Conservation (phyloP, 2,329 filamentous ascomycete genomes). For the Colletotrichum neosansevieriae region DNA sequence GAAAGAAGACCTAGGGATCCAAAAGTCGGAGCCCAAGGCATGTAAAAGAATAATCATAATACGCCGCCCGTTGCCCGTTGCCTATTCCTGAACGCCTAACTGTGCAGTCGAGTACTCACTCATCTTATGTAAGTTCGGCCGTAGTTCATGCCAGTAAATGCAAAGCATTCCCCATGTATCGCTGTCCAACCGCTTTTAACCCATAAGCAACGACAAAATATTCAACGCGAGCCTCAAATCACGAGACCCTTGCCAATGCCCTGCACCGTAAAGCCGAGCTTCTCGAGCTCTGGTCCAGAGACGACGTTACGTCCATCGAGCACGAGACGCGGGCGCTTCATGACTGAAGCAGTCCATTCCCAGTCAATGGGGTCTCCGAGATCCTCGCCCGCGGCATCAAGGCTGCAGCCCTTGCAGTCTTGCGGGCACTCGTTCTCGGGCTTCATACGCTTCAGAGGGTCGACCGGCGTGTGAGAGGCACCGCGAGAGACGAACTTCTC, state of each 20-base stretch:
- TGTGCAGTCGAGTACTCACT: slow-evolving; percentile 28
- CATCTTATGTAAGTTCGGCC: slow-evolving; percentile 24
- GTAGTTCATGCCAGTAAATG: slow-evolving; percentile 19
- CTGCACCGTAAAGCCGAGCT: slow-evolving; percentile 54
- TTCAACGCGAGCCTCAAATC: slow-evolving; percentile 46
- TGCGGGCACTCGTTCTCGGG: slow-evolving; percentile 61
- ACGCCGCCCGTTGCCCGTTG: slow-evolving; percentile 31
- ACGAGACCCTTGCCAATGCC: slow-evolving; percentile 58
- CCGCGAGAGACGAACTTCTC: slow-evolving; percentile 43
- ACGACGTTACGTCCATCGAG: slow-evolving; percentile 42
- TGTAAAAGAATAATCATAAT: not conserved
- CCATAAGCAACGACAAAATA: not conserved
- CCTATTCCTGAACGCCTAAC: slow-evolving; percentile 34
- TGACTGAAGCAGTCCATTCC: slow-evolving; percentile 48
- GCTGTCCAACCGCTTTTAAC: not conserved
- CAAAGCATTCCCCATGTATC: slow-evolving; percentile 7
- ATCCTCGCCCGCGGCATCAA: slow-evolving; percentile 45
- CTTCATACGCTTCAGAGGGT: slow-evolving; percentile 55
- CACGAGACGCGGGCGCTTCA: slow-evolving; percentile 41
- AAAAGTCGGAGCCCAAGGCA: not conserved
- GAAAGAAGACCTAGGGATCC: slow-evolving; percentile 4
- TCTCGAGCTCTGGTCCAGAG: slow-evolving; percentile 40
- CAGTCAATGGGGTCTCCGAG: slow-evolving; percentile 64
- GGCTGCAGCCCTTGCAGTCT: slow-evolving; percentile 61
- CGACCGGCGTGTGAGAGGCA: slow-evolving; percentile 53